Conservation (phyloP, 257 asterid species). For the Plantago ovata region DNA sequence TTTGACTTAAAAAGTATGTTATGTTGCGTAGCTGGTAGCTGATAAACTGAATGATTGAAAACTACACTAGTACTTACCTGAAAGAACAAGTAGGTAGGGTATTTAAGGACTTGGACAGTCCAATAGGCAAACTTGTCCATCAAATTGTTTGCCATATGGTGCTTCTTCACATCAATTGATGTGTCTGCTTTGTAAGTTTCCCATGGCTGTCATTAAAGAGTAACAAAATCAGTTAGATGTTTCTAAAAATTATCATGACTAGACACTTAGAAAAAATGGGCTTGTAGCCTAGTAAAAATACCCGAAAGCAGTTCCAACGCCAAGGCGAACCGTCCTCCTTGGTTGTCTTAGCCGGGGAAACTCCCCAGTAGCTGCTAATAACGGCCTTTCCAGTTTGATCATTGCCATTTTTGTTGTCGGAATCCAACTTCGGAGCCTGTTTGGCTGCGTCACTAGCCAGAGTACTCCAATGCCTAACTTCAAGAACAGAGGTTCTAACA, state of each 20-base stretch:
- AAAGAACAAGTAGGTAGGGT: slow-evolving; percentile 52
- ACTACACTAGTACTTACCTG: slow-evolving; percentile 27
- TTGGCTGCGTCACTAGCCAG: slow-evolving; percentile 7
- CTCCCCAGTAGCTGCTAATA: slow-evolving; percentile 72
- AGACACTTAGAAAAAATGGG: background rate
- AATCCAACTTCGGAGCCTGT: slow-evolving; percentile 18
- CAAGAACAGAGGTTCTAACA: slow-evolving; percentile 10
- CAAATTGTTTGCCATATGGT: slow-evolving; percentile 37
- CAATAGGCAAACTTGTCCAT: slow-evolving; percentile 60
- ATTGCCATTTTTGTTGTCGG: background rate
- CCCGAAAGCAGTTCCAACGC: slow-evolving; percentile 73
- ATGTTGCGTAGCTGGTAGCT: too few species aligned
- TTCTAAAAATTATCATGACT: background rate
- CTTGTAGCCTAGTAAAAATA: slow-evolving; percentile 9
- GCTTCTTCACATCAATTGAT: slow-evolving; percentile 66
- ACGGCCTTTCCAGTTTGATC: slow-evolving; percentile 18
- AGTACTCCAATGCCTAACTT: slow-evolving; percentile 31
- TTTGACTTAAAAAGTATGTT: too few species aligned
- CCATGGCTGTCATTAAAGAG: slow-evolving; percentile 45
- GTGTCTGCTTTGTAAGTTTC: slow-evolving; percentile 68
- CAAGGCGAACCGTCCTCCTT: slow-evolving; percentile 63
- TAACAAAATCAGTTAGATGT: background rate
- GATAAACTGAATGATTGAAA: background rate
- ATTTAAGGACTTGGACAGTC: slow-evolving; percentile 52
- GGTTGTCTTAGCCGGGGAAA: slow-evolving; percentile 38